Evolutionary conservation across 495 filamentous ascomycete genomes (phyloP).

Genomic region (Penicillium herquei): DNA sequence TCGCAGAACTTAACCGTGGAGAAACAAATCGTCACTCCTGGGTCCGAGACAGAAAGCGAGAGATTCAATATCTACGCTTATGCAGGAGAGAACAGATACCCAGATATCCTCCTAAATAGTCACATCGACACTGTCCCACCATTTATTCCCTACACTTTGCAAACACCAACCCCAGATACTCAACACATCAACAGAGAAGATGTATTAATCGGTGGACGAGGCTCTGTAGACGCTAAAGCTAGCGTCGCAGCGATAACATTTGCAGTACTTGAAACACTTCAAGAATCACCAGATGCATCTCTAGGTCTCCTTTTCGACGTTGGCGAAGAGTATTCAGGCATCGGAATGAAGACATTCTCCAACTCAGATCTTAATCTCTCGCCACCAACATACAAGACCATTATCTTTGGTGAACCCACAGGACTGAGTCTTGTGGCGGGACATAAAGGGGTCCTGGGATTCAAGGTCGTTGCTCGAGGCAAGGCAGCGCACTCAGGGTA

Average conservation of each 20-base stretch:
- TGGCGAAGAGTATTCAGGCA: slow-evolving; percentile 68
- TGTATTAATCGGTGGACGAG: slow-evolving; percentile 61
- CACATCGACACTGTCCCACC: slow-evolving; percentile 61
- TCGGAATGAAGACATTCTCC: slow-evolving; percentile 67
- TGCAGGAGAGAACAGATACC: slow-evolving; percentile 1
- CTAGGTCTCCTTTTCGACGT: slow-evolving; percentile 73
- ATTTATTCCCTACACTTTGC: slow-evolving; percentile 47
- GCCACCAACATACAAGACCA: slow-evolving; percentile 47
- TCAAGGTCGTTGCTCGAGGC: slow-evolving; percentile 57
- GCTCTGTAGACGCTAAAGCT: slow-evolving; percentile 77
- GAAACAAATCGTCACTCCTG: background rate
- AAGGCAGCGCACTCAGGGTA: slow-evolving; percentile 78
- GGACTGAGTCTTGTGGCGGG: slow-evolving; percentile 78
- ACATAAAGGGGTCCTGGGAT: slow-evolving; percentile 70
- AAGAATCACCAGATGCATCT: slow-evolving; percentile 28
- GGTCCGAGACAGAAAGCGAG: background rate
- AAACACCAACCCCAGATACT: slow-evolving; percentile 20
- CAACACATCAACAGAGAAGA: slow-evolving; percentile 31
- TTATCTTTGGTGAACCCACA: slow-evolving; percentile 87
- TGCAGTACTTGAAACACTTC: slow-evolving; percentile 58
- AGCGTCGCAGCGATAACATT: slow-evolving; percentile 68
- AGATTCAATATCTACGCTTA: slow-evolving; percentile 10
- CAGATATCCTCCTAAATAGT: slow-evolving; percentile 55
- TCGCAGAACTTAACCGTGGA: slow-evolving; percentile 1
- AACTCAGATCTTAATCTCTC: slow-evolving; percentile 34